Evolutionary conservation across 345 rosid species (phyloP).

Genomic region (Lumnitzera racemosa): DNA sequence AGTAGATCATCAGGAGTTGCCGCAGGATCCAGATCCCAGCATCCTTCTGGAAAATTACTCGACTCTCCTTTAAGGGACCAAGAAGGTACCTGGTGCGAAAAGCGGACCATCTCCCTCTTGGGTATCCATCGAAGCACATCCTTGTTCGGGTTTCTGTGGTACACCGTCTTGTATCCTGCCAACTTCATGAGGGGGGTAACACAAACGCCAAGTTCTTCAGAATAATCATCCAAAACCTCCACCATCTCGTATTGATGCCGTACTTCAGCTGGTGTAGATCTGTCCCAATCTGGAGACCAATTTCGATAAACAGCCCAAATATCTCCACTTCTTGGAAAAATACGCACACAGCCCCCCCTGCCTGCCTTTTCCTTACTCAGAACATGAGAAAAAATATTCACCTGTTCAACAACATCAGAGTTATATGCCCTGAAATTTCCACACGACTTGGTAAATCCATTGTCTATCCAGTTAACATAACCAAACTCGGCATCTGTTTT

Average conservation of each 20-base stretch:
- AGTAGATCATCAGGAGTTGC: slow-evolving; percentile 97
- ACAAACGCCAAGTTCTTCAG: slow-evolving; percentile 88
- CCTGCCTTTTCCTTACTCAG: slow-evolving; percentile 81
- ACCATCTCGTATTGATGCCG: slow-evolving; percentile 97
- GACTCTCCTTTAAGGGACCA: slow-evolving; percentile 69
- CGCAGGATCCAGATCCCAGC: slow-evolving; percentile 98
- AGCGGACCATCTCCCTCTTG: slow-evolving; percentile 81
- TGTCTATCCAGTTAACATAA: slow-evolving; percentile 71
- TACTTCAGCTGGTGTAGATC: slow-evolving; percentile 70
- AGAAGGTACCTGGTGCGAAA: slow-evolving; percentile 91
- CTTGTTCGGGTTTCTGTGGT: slow-evolving; percentile 46
- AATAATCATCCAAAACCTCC: slow-evolving; percentile 83
- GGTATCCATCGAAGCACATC: slow-evolving; percentile 81
- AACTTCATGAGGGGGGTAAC: slow-evolving; percentile 67
- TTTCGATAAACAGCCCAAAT: slow-evolving; percentile 91
- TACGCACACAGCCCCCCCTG: slow-evolving; percentile 95
- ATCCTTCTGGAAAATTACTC: slow-evolving; percentile 51
- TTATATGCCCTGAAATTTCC: slow-evolving; percentile 89
- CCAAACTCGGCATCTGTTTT: slow-evolving; percentile 89
- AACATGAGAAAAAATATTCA: slow-evolving; percentile 90
- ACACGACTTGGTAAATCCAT: slow-evolving; percentile 90
- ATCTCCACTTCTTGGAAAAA: slow-evolving; percentile 84
- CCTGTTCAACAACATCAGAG: slow-evolving; percentile 79
- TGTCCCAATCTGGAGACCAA: slow-evolving; percentile 83
- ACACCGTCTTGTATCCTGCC: slow-evolving; percentile 84